These are phyloP conservation scores for Chytriomyces sp. DNA, from an alignment of 192 early-diverging fungal genomes.

Conservation along the genomic window DNA sequence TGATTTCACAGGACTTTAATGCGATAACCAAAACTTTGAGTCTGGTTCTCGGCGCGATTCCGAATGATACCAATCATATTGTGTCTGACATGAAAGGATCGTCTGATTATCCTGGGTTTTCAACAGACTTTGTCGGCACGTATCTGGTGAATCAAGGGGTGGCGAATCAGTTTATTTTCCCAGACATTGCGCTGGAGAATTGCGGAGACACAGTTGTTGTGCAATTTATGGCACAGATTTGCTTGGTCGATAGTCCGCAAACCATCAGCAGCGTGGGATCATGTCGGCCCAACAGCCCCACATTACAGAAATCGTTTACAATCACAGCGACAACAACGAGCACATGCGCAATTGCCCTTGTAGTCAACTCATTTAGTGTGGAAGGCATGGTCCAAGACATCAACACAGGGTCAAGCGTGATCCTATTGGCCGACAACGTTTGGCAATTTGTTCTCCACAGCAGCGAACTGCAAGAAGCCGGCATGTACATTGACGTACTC, in stretches of 20 bases:
- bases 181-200: neutral
- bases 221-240: neutral
- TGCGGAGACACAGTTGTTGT: neutral
- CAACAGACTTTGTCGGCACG: neutral
- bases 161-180: neutral
- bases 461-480: neutral
- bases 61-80: neutral
- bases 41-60: neutral
- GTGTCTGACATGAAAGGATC: neutral
- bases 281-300: neutral
- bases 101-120: neutral
- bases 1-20: neutral
- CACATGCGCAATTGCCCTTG: neutral
- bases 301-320: neutral
- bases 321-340: neutral
- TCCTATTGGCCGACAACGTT: neutral
- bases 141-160: neutral
- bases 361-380: neutral
- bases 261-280: neutral
- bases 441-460: constrained; percentile 1
- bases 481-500: neutral
- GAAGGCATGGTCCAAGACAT: neutral
- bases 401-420: neutral
- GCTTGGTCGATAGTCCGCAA: neutral
- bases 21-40: neutral